Evolutionary conservation across 129 eudicot species (phyloP).

Genomic region (Ambrosia trifida): DNA sequence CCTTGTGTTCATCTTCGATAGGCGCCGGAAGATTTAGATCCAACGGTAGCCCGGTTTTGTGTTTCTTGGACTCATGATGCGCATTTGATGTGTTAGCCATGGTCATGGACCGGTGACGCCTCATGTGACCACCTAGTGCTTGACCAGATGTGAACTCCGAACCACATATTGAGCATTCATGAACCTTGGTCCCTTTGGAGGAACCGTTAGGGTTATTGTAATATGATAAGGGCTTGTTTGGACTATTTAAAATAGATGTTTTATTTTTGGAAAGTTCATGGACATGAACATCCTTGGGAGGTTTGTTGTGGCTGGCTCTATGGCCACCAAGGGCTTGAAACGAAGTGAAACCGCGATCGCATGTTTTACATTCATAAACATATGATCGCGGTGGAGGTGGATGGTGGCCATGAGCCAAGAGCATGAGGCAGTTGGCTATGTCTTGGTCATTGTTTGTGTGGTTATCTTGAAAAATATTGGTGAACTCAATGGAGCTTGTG

Average conservation of each 20-base stretch:
- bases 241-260: conserved; percentile 10
- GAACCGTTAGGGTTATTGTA: conserved; percentile 30
- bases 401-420: conserved; percentile 36
- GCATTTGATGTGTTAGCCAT: neutral
- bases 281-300: conserved; percentile 11
- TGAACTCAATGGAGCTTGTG: conserved; percentile 37
- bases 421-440: conserved; percentile 44
- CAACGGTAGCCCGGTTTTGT: conserved; percentile 36
- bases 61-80: conserved; percentile 37
- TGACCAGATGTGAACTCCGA: conserved; percentile 41
- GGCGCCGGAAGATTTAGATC: conserved; percentile 88
- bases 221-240: conserved; percentile 19
- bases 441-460: conserved; percentile 28
- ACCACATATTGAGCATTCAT: conserved; percentile 53
- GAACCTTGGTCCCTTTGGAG: conserved; percentile 32
- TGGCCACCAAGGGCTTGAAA: conserved; percentile 68
- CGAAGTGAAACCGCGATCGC: conserved; percentile 38
- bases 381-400: neutral
- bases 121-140: conserved; percentile 58
- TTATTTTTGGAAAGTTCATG: neutral
- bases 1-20: conserved; percentile 46
- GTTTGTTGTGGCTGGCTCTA: conserved; percentile 51
- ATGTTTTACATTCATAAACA: conserved; percentile 43
- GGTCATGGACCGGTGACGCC: conserved; percentile 46
- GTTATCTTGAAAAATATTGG: conserved; percentile 32